A percentile compares a stretch with the other conserved stretches of the same genome.
Conservation (phyloP, 805 yeast species). For the Saccharomyces jurei region DNA sequence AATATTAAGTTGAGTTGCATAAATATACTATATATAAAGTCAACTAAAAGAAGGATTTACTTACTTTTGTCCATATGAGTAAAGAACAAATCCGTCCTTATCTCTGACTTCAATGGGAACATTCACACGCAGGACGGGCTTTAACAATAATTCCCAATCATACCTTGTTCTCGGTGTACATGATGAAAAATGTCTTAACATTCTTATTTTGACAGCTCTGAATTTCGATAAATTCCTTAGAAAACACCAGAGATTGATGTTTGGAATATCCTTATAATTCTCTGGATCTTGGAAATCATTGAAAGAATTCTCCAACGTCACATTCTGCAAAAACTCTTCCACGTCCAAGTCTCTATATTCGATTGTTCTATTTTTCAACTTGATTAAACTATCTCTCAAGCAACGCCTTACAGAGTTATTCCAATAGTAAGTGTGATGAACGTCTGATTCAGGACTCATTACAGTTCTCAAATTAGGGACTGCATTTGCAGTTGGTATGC, state of each 20-base stretch:
- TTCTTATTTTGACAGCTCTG: slow-evolving; percentile 30
- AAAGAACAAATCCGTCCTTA: slow-evolving; percentile 36
- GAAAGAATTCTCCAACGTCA: slow-evolving; percentile 12
- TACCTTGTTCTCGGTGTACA: slow-evolving; percentile 33
- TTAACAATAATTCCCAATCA: slow-evolving; percentile 33
- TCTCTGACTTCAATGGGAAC: slow-evolving; percentile 33
- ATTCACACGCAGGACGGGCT: slow-evolving; percentile 29
- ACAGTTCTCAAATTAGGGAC: background rate
- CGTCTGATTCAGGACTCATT: background rate
- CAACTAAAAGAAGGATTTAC: background rate
- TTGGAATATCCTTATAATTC: slow-evolving; percentile 29
- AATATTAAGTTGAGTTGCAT: background rate
- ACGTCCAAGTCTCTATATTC: slow-evolving; percentile 2
- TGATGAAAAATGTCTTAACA: slow-evolving; percentile 31
- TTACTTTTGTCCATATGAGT: slow-evolving; percentile 25
- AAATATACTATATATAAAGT: background rate
- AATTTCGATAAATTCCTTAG: slow-evolving; percentile 27
- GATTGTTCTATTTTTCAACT: background rate
- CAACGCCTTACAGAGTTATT: slow-evolving; percentile 19
- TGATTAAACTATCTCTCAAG: slow-evolving; percentile 6
- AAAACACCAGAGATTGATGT: slow-evolving; percentile 32
- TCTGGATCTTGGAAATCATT: slow-evolving; percentile 23
- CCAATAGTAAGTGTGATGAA: slow-evolving; percentile 17
- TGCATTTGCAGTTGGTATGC: background rate
- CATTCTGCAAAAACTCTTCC: slow-evolving; percentile 5